phyloP scores from a whole-genome alignment of 1,139 yeast genomes.

The Arxiozyma telluris region DNA sequence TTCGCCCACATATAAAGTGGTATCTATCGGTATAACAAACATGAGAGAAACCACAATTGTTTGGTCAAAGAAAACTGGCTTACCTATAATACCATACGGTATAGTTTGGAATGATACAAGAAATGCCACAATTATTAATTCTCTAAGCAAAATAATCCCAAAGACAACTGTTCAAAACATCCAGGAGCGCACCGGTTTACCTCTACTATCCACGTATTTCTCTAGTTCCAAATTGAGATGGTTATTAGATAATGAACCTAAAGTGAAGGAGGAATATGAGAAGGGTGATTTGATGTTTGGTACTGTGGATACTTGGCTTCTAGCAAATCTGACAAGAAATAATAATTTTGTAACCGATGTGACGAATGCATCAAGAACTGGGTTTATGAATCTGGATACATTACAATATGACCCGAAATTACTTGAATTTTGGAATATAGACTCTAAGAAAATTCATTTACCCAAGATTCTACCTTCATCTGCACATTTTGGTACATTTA shows the following conservation, averaged over 20 bases:
- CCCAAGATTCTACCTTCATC: constrained; percentile 80
- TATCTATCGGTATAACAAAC: constrained; percentile 76
- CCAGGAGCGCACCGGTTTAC: constrained; percentile 69
- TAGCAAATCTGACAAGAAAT: constrained; percentile 74
- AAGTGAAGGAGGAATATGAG: constrained; percentile 63
- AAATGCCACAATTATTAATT: constrained; percentile 64
- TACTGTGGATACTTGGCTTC: constrained; percentile 90
- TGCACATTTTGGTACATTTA: constrained; percentile 67
- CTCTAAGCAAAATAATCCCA: constrained; percentile 49
- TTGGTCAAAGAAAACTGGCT: constrained; percentile 80
- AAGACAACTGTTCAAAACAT: constrained; percentile 51
- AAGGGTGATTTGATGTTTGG: constrained; percentile 80
- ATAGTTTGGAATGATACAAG: constrained; percentile 96
- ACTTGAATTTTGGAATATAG: constrained; percentile 72
- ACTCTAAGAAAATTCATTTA: constrained; percentile 54
- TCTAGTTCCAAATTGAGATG: constrained; percentile 87
- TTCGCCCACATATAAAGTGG: constrained; percentile 46
- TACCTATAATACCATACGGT: constrained; percentile 69
- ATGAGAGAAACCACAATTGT: constrained; percentile 93
- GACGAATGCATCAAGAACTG: constrained; percentile 86
- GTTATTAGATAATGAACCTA: constrained; percentile 73
- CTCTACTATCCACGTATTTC: constrained; percentile 74
- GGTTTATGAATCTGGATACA: constrained; percentile 77
- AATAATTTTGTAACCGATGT: constrained; percentile 72
- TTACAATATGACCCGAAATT: constrained; percentile 69